These are phyloP conservation scores for Rhizopogon sp. DNA, from an alignment of 768 basidiomycete species.

Conservation along the genomic window DNA sequence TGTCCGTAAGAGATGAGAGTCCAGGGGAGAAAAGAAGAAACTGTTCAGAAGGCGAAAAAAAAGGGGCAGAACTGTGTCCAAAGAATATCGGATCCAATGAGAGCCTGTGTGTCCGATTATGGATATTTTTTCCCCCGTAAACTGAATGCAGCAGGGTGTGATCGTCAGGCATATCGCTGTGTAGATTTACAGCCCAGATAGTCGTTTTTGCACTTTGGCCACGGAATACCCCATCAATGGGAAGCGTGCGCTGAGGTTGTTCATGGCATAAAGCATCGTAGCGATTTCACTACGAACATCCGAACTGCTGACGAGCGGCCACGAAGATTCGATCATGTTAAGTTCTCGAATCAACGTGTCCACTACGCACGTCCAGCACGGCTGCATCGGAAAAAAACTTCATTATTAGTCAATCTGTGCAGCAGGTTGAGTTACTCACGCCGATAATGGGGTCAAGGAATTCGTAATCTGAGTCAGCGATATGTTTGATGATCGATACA, in stretches of 20 bases:
- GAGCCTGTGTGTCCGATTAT: not conserved
- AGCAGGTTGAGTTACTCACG: constrained; percentile 35
- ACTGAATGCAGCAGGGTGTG: not conserved
- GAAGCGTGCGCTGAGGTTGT: constrained; percentile 51
- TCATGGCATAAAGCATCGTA: constrained; percentile 60
- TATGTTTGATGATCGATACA: constrained; percentile 55
- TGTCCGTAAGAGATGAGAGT: constrained; percentile 15
- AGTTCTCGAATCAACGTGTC: constrained; percentile 66
- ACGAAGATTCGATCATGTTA: constrained; percentile 56
- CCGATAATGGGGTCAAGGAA: constrained; percentile 78
- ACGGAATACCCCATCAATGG: constrained; percentile 44
- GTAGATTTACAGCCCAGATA: constrained; percentile 10
- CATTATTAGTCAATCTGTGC: not conserved
- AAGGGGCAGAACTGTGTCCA: not conserved
- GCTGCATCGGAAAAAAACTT: constrained; percentile 31
- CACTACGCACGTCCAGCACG: constrained; percentile 68
- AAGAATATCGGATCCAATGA: not conserved
- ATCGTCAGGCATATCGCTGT: not conserved
- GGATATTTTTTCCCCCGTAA: not conserved
- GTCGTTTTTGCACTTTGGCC: constrained; percentile 26
- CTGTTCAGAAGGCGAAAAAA: not conserved
- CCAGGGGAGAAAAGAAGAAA: constrained; percentile 8
- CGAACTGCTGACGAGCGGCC: constrained; percentile 52
- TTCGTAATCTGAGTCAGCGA: constrained; percentile 59
- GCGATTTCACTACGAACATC: constrained; percentile 61